Evolutionary conservation across 192 early-diverging fungal species (phyloP).

Genomic region (Umbelopsis isabellina): DNA sequence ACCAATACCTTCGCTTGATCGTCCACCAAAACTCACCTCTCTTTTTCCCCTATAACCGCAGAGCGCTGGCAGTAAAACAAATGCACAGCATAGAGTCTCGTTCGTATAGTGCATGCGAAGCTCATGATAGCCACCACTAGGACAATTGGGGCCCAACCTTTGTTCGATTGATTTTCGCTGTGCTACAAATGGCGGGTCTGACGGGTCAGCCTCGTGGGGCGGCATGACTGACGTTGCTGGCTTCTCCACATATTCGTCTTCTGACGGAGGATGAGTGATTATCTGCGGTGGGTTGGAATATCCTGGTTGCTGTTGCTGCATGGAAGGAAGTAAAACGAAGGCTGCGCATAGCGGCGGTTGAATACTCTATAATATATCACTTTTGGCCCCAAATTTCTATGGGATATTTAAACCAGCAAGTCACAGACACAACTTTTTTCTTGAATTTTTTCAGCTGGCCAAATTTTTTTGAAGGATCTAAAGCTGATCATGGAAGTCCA

Average conservation of each 20-base stretch:
- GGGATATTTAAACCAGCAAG: not conserved
- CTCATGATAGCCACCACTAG: constrained; percentile 26
- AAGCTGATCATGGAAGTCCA: constrained; percentile 68
- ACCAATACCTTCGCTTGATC: not conserved
- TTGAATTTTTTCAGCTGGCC: not conserved
- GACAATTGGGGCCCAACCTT: constrained; percentile 27
- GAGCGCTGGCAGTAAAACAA: constrained; percentile 33
- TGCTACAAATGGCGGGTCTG: constrained; percentile 22
- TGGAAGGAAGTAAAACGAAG: not conserved
- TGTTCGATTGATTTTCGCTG: constrained; percentile 35
- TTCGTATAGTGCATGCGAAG: constrained; percentile 40
- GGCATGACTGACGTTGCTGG: not conserved
- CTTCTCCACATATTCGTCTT: not conserved
- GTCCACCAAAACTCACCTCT: constrained; percentile 26
- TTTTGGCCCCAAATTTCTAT: not conserved
- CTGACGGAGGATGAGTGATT: not conserved
- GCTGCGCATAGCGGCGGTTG: not conserved
- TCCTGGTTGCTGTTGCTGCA: not conserved
- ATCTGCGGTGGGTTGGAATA: constrained; percentile 3
- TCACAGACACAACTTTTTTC: constrained; percentile 2
- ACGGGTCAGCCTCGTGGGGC: not conserved
- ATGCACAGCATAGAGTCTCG: constrained; percentile 19
- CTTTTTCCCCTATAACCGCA: constrained; percentile 35
- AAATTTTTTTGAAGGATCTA: constrained; percentile 18
- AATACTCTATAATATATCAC: not conserved